These are phyloP conservation scores for Logfia minima DNA, from an alignment of 129 eudicot genomes.

Conservation along the genomic window DNA sequence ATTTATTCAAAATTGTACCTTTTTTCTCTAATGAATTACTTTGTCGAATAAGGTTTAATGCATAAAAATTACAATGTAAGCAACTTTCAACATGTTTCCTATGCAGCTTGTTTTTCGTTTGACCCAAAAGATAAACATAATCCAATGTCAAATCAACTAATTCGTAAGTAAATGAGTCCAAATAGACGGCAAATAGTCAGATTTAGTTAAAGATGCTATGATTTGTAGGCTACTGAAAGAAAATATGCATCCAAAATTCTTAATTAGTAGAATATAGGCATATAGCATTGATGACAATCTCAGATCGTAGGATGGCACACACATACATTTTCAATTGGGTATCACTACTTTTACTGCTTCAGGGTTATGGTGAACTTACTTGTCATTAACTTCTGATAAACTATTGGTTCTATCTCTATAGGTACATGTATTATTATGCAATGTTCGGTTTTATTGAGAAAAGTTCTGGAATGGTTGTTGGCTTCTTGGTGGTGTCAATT, in stretches of 20 bases:
- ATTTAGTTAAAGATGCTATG: too few relatives aligned
- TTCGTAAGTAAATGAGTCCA: not conserved
- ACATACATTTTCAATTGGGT: not conserved
- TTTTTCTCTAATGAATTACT: too few relatives aligned
- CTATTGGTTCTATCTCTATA: constrained; percentile 16
- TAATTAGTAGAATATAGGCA: not conserved
- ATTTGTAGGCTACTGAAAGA: not conserved
- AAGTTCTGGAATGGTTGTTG: constrained; percentile 49
- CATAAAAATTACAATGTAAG: too few relatives aligned
- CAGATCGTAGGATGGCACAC: not conserved
- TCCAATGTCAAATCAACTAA: not conserved
- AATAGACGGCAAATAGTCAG: too few relatives aligned
- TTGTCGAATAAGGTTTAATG: too few relatives aligned
- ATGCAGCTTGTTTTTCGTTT: too few relatives aligned
- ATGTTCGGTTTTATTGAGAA: constrained; percentile 58
- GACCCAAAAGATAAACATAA: too few relatives aligned
- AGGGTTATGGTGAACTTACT: not conserved
- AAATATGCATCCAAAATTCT: not conserved
- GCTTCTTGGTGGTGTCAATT: constrained; percentile 57
- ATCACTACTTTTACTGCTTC: not conserved
- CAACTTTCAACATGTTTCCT: too few relatives aligned
- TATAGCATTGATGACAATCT: not conserved
- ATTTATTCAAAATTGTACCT: too few relatives aligned
- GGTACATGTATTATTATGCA: constrained; percentile 73
- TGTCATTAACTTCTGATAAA: not conserved